Evolutionary conservation across 495 filamentous ascomycete genomes (phyloP).

Genomic region (Tuber umbilicatum): DNA sequence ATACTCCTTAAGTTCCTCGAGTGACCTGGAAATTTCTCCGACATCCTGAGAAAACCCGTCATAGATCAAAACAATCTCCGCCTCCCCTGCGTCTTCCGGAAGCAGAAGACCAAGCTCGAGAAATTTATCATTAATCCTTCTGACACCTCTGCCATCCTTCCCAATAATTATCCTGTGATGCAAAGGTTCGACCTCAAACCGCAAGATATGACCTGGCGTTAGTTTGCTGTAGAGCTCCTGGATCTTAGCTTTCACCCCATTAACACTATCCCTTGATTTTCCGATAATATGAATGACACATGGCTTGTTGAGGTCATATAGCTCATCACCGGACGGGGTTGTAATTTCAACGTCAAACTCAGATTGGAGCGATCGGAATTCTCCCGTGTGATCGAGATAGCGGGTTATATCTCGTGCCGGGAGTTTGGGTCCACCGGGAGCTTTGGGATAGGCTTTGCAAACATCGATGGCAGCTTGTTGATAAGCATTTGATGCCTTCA

Average conservation of each 20-base stretch:
- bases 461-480: constrained; percentile 71
- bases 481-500: constrained; percentile 76
- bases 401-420: constrained; percentile 79
- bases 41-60: constrained; percentile 43
- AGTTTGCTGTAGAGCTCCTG: constrained; percentile 23
- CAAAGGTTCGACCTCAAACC: constrained; percentile 45
- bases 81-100: constrained; percentile 31
- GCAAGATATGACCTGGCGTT: constrained; percentile 54
- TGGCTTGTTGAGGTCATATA: constrained; percentile 26
- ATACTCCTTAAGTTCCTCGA: constrained; percentile 60
- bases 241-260: constrained; percentile 43
- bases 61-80: constrained; percentile 43
- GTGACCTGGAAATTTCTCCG: constrained; percentile 35
- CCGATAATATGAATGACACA: constrained; percentile 31
- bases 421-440: constrained; percentile 60
- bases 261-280: constrained; percentile 23
- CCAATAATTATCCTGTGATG: constrained; percentile 39
- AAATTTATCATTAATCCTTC: constrained; percentile 28
- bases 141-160: constrained; percentile 32
- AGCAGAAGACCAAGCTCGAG: constrained; percentile 31
- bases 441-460: constrained; percentile 64
- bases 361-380: constrained; percentile 70
- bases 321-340: constrained; percentile 53
- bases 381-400: constrained; percentile 69
- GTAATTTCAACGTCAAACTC: constrained; percentile 74